phyloP scores from a whole-genome alignment of 148 eudicot genomes.

The Tetragonia tetragonoides region DNA sequence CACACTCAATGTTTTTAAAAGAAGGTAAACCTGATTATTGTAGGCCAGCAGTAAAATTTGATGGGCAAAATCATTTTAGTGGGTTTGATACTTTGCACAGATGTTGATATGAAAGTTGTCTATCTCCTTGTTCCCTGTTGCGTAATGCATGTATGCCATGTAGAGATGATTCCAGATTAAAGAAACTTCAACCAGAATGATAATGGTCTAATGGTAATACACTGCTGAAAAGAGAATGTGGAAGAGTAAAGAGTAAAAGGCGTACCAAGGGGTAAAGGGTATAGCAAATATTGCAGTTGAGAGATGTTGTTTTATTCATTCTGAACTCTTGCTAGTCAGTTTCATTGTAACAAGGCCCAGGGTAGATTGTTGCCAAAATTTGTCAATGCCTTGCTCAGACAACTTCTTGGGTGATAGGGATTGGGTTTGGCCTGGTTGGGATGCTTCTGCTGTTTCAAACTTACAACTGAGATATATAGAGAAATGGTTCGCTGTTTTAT shows the following conservation, averaged over 20 bases:
- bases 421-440: constrained; percentile 1
- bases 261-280: neutral
- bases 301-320: neutral
- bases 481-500: neutral
- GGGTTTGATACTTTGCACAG: neutral
- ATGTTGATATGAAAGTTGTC: neutral
- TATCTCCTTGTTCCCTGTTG: neutral
- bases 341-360: neutral
- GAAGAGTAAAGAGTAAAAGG: neutral
- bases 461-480: neutral
- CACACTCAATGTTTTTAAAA: neutral
- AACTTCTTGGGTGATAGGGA: neutral
- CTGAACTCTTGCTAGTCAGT: neutral
- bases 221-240: neutral
- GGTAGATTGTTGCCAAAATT: neutral
- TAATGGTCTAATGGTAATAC: neutral
- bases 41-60: neutral
- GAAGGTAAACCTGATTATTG: neutral
- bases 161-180: too few relatives aligned
- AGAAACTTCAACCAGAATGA: neutral
- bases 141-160: too few relatives aligned
- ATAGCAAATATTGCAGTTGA: neutral
- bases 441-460: neutral
- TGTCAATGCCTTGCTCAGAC: neutral
- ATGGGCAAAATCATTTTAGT: neutral